These are phyloP conservation scores for Amaranthus cruentus DNA, from an alignment of 148 eudicot genomes.

Conservation along the genomic window DNA sequence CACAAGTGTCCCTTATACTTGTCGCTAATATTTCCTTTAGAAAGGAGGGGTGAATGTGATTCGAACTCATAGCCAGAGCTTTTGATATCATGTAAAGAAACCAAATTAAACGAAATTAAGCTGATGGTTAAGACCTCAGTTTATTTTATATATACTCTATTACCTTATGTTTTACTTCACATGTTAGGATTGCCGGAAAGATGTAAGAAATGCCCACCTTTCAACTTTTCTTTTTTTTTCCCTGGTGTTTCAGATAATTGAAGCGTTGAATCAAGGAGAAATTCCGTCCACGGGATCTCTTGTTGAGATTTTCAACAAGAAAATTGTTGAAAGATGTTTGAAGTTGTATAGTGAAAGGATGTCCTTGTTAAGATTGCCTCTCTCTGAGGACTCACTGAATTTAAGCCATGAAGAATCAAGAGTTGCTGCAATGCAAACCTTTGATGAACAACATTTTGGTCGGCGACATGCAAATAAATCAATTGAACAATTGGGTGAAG, in stretches of 20 bases:
- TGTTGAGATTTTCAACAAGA: slow-evolving; percentile 94
- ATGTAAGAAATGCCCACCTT: neutral
- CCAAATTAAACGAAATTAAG: no score
- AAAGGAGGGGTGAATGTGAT: no score
- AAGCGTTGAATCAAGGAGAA: slow-evolving; percentile 97
- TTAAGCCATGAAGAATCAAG: slow-evolving; percentile 57
- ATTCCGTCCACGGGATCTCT: slow-evolving; percentile 97
- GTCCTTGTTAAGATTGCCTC: slow-evolving; percentile 59
- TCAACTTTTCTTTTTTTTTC: neutral
- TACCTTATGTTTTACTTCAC: neutral
- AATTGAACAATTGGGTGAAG: slow-evolving; percentile 69
- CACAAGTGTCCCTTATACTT: neutral
- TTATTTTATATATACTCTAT: neutral
- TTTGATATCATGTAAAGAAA: no score
- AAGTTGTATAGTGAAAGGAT: slow-evolving; percentile 65
- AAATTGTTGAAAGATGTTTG: slow-evolving; percentile 76
- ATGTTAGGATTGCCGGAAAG: neutral
- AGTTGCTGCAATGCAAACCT: slow-evolving; percentile 51
- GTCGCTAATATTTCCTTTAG: neutral
- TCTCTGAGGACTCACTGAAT: slow-evolving; percentile 45
- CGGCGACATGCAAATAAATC: slow-evolving; percentile 90
- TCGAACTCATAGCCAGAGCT: no score
- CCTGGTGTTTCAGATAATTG: slow-evolving; percentile 65
- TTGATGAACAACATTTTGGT: slow-evolving; percentile 93
- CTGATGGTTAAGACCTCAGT: no score